Evolutionary conservation across 352 stramenopile genomes (phyloP).

Genomic region (Phytopythium vexans): DNA sequence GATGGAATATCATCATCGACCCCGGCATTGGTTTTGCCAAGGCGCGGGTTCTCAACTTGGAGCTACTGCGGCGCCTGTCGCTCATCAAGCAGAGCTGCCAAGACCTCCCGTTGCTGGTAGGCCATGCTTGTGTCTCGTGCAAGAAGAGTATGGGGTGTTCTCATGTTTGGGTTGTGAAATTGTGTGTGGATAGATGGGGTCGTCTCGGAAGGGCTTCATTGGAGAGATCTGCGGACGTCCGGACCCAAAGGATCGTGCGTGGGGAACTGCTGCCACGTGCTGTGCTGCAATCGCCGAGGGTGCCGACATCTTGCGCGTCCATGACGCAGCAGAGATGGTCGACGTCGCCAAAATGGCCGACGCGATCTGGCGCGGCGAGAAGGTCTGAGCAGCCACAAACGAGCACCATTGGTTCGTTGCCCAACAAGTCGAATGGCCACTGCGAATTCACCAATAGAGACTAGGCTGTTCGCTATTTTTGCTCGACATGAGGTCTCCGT

Average conservation of each 20-base stretch:
- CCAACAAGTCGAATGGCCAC: neutral
- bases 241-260: slow-evolving; percentile 87
- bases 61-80: slow-evolving; percentile 81
- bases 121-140: neutral
- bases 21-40: slow-evolving; percentile 99
- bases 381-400: slow-evolving; percentile 1
- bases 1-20: slow-evolving; percentile 96
- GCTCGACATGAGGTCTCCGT: too few relatives aligned
- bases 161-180: neutral
- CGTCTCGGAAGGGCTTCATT: slow-evolving; percentile 98
- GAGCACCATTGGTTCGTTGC: neutral
- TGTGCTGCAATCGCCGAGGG: slow-evolving; percentile 72
- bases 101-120: slow-evolving; percentile 53
- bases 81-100: slow-evolving; percentile 44
- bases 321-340: slow-evolving; percentile 91
- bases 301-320: slow-evolving; percentile 93
- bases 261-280: slow-evolving; percentile 92
- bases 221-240: slow-evolving; percentile 88
- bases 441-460: too few relatives aligned
- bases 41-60: slow-evolving; percentile 87
- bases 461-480: slow-evolving; percentile 10
- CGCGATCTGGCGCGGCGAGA: slow-evolving; percentile 78
- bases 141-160: neutral
- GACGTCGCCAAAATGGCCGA: slow-evolving; percentile 91
- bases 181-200: slow-evolving; percentile 62